Evolutionary conservation across 768 basidiomycete species (phyloP), one percentile per base, ranked within the genome.

Genomic region (Suillus variegatus): DNA sequence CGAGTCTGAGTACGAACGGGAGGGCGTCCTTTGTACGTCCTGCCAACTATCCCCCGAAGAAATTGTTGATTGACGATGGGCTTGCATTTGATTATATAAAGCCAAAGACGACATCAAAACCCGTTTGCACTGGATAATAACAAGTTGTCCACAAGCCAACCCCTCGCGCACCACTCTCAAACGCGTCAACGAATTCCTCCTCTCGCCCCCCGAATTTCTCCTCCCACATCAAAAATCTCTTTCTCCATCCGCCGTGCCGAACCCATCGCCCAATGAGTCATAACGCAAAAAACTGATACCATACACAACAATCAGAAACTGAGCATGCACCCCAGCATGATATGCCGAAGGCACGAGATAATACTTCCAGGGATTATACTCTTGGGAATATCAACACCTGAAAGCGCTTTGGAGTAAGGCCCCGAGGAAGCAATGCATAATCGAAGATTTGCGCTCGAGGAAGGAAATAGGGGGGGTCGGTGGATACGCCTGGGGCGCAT

Each of bases 61-160:
- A 32, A 60, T 32, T 20, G 7, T 55, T 40, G 35, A 36, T 40
- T 25, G 49, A 57, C 41, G 22, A 36, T 12, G 25, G 40, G 25
- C 22, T 13, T 18, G 25, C 6, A 51, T 52, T 22, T 66, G 43
- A 46, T 43, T 67, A 38, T 43, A 46, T 43, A 22, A 71, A 52
- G 82, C 80, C 68, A 97, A 97, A 74, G 76, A 81, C 22, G 77
- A 82, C 14, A 86, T 98, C 67, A 85, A 87, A 13, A 88, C 81
- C 14, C 84, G 94, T 20, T 80, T 98, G 43, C 90, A 98, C 73
- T 94, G 92, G 93, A 86, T 98, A 57, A 90, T 95, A 65, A 81
- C 89, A 22, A 89, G 86, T 68, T 79, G 84, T 61, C 91, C 92
- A 6, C 79, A 81, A 62, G 91, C 89, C 4, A 98, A 97, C 73